phyloP scores from a whole-genome alignment of 768 basidiomycete genomes.

The Auricularia auricula-judae region DNA sequence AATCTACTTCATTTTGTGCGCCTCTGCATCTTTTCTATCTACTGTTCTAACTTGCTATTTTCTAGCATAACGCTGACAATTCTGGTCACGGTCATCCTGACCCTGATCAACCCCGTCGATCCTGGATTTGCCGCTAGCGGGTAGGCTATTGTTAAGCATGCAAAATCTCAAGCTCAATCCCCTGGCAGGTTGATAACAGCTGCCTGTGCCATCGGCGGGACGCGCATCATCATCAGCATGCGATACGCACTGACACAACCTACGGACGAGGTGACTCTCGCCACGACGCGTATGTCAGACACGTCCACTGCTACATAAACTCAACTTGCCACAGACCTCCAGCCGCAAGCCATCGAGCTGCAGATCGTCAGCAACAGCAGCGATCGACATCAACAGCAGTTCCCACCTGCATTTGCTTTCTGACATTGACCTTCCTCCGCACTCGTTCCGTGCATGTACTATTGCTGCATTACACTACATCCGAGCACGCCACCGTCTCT shows the following conservation, averaged over 20 bases:
- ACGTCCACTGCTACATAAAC: not conserved
- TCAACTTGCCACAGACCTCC: not conserved
- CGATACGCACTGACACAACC: not conserved
- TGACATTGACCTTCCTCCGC: no score
- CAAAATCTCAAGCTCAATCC: not conserved
- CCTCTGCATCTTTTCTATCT: not conserved
- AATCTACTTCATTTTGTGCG: not conserved
- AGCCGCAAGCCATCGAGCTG: not conserved
- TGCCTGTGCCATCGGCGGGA: not conserved
- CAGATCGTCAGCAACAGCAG: not conserved
- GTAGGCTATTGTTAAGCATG: not conserved
- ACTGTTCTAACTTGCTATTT: not conserved
- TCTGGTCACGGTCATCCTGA: not conserved
- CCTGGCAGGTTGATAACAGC: not conserved
- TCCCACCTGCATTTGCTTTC: no score
- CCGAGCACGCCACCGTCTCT: no score
- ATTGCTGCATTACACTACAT: no score
- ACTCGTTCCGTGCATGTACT: no score
- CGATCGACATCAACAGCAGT: not conserved
- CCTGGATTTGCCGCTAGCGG: not conserved
- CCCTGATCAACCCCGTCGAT: not conserved
- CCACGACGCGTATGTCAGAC: not conserved
- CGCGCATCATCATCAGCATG: slow-evolving; percentile 1
- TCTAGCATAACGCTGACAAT: not conserved
- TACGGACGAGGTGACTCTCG: not conserved